These are phyloP conservation scores for Pythium aquatile DNA, from an alignment of 352 stramenopile genomes.

Conservation along the genomic window DNA sequence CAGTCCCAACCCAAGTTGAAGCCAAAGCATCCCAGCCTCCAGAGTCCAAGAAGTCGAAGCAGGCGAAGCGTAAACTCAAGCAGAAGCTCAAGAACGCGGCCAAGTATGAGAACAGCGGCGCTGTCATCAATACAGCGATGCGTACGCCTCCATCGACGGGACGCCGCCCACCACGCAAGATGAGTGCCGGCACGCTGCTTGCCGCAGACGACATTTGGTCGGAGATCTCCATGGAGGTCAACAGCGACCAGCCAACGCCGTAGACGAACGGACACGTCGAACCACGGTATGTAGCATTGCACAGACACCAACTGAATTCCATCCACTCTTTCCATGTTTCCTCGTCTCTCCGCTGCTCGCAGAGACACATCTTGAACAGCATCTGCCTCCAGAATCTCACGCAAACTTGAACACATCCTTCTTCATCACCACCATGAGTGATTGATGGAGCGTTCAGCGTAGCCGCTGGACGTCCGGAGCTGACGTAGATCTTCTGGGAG, in stretches of 20 bases:
- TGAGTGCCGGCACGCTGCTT: conserved; percentile 66
- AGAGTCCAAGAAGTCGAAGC: neutral
- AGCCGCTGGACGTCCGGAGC: neutral
- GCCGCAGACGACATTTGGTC: conserved; percentile 66
- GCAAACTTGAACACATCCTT: neutral
- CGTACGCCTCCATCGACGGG: conserved; percentile 5
- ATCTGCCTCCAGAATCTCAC: neutral
- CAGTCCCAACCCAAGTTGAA: conserved; percentile 2
- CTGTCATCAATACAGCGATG: neutral
- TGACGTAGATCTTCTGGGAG: neutral
- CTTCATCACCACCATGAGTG: neutral
- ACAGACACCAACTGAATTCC: neutral
- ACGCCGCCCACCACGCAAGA: conserved; percentile 40
- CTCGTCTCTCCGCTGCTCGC: neutral
- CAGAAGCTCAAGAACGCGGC: conserved; percentile 21
- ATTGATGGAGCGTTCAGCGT: neutral
- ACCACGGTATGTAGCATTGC: neutral
- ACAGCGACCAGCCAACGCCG: conserved; percentile 27
- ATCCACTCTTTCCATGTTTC: neutral
- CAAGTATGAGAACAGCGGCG: conserved; percentile 5
- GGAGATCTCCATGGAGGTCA: conserved; percentile 55
- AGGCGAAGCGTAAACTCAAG: conserved; percentile 14
- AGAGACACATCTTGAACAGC: neutral
- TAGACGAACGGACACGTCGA: conserved; percentile 3
- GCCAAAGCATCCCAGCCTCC: neutral